A percentile compares a stretch with the other conserved stretches of the same genome.
phyloP scores from a whole-genome alignment of 2,329 filamentous ascomycete genomes.

The Neophaeococcomyces aloes region DNA sequence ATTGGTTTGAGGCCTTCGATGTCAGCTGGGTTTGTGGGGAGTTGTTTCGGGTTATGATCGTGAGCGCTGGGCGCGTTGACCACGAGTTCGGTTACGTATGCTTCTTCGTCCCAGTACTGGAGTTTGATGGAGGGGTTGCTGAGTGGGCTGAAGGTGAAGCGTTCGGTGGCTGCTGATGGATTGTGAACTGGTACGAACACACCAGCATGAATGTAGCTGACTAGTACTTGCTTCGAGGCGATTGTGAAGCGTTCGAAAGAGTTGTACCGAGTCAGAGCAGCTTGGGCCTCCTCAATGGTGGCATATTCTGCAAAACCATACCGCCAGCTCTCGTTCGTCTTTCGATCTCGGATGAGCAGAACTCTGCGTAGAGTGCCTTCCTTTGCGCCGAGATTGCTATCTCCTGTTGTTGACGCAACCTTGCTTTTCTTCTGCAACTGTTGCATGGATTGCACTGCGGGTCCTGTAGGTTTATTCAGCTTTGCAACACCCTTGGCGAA shows the following conservation, averaged over 20 bases:
- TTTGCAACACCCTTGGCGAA: slow-evolving; percentile 64
- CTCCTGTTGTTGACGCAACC: slow-evolving; percentile 45
- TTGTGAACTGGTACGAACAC: slow-evolving; percentile 68
- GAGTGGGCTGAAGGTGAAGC: slow-evolving; percentile 59
- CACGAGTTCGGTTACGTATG: slow-evolving; percentile 56
- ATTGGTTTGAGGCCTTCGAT: slow-evolving; percentile 23
- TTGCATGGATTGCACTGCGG: slow-evolving; percentile 32
- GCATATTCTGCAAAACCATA: slow-evolving; percentile 81
- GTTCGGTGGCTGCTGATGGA: slow-evolving; percentile 46
- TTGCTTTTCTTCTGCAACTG: slow-evolving; percentile 34
- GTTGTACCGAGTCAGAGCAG: slow-evolving; percentile 60
- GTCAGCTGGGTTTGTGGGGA: slow-evolving; percentile 8
- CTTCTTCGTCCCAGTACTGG: slow-evolving; percentile 66
- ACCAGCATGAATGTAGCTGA: slow-evolving; percentile 71
- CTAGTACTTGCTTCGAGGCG: slow-evolving; percentile 57
- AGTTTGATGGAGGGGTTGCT: slow-evolving; percentile 58
- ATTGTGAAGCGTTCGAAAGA: slow-evolving; percentile 68
- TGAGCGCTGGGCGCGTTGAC: slow-evolving; percentile 44
- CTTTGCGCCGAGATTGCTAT: slow-evolving; percentile 57
- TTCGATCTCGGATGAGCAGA: slow-evolving; percentile 63
- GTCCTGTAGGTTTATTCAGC: slow-evolving; percentile 50
- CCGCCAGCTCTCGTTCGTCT: slow-evolving; percentile 61
- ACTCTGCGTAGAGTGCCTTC: slow-evolving; percentile 66
- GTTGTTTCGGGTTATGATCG: slow-evolving; percentile 8
- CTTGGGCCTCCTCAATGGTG: slow-evolving; percentile 63